A percentile compares a stretch with the other conserved stretches of the same genome.
phyloP scores from a whole-genome alignment of 495 filamentous ascomycete species.

The Penicillium pancosmium region DNA sequence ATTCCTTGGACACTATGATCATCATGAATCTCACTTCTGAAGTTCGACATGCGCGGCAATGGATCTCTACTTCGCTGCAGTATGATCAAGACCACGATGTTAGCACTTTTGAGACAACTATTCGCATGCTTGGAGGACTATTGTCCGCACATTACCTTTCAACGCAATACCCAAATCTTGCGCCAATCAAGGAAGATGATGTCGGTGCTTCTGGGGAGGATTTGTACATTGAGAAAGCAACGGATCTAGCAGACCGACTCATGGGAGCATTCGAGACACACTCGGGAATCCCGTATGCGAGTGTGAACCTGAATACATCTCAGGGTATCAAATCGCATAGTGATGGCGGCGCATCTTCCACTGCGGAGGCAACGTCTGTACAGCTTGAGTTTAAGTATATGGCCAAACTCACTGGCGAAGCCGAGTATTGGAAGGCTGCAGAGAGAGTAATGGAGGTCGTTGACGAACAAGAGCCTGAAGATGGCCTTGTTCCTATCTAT shows the following conservation, averaged over 20 bases:
- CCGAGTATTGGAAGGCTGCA: slow-evolving; percentile 83
- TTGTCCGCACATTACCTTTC: slow-evolving; percentile 95
- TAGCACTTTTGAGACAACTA: slow-evolving; percentile 97
- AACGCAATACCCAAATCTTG: slow-evolving; percentile 66
- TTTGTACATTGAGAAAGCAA: slow-evolving; percentile 93
- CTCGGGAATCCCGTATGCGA: slow-evolving; percentile 87
- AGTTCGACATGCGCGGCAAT: slow-evolving; percentile 82
- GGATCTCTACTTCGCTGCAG: slow-evolving; percentile 79
- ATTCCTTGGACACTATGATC: slow-evolving; percentile 94
- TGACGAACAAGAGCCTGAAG: slow-evolving; percentile 73
- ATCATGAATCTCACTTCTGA: slow-evolving; percentile 95
- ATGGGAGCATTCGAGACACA: slow-evolving; percentile 83
- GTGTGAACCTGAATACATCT: slow-evolving; percentile 79
- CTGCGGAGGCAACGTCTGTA: slow-evolving; percentile 86
- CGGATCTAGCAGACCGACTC: slow-evolving; percentile 85
- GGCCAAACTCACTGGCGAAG: slow-evolving; percentile 90
- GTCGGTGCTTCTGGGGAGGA: slow-evolving; percentile 74
- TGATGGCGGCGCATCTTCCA: slow-evolving; percentile 89
- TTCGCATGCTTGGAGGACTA: slow-evolving; percentile 94
- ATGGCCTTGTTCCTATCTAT: slow-evolving; percentile 89
- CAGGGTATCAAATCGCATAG: slow-evolving; percentile 76
- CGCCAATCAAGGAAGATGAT: slow-evolving; percentile 67
- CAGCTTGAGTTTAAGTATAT: slow-evolving; percentile 99
- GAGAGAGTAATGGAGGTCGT: slow-evolving; percentile 91
- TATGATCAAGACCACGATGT: slow-evolving; percentile 95